Evolutionary conservation across 2,329 filamentous ascomycete species (phyloP).

Genomic region (Shiraia sp.): DNA sequence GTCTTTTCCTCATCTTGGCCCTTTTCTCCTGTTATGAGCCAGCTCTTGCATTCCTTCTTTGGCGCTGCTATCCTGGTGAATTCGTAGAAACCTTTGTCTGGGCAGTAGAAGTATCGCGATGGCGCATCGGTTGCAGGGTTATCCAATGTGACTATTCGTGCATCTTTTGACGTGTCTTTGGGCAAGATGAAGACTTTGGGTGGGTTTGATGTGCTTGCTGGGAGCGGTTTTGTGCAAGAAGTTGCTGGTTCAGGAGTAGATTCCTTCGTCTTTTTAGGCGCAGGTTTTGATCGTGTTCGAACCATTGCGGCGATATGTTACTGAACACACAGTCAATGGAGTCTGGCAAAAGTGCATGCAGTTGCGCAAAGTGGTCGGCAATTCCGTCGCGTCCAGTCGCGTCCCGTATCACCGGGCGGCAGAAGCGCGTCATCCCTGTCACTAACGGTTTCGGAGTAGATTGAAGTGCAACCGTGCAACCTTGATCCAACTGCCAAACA

Average conservation of each 20-base stretch:
- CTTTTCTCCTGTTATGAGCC: slow-evolving; percentile 51
- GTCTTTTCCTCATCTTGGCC: slow-evolving; percentile 5
- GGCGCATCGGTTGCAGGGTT: slow-evolving; percentile 56
- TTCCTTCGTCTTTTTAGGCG: slow-evolving; percentile 9
- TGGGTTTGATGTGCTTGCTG: slow-evolving; percentile 45
- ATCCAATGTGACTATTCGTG: slow-evolving; percentile 60
- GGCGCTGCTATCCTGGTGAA: slow-evolving; percentile 62
- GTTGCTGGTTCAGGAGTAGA: slow-evolving; percentile 26
- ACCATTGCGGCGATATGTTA: slow-evolving; percentile 27
- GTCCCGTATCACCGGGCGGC: slow-evolving; percentile 21
- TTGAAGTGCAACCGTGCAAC: slow-evolving; percentile 24
- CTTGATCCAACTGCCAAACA: slow-evolving; percentile 26
- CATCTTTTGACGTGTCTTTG: slow-evolving; percentile 53
- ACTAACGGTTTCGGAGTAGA: slow-evolving; percentile 31
- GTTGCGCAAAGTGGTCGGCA: too few relatives aligned
- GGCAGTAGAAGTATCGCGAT: slow-evolving; percentile 63
- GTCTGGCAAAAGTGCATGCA: too few relatives aligned
- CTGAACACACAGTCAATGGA: background rate
- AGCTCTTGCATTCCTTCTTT: slow-evolving; percentile 56
- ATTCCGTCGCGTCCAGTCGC: slow-evolving; percentile 10
- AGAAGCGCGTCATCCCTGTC: slow-evolving; percentile 33
- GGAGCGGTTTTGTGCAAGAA: slow-evolving; percentile 34
- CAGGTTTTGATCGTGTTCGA: slow-evolving; percentile 41
- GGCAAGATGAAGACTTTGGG: slow-evolving; percentile 63
- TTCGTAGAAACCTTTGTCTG: slow-evolving; percentile 62